Evolutionary conservation across 2,329 filamentous ascomycete genomes (phyloP), one percentile per base, ranked within the genome.

Genomic region (Coleophoma eucalyptorum): DNA sequence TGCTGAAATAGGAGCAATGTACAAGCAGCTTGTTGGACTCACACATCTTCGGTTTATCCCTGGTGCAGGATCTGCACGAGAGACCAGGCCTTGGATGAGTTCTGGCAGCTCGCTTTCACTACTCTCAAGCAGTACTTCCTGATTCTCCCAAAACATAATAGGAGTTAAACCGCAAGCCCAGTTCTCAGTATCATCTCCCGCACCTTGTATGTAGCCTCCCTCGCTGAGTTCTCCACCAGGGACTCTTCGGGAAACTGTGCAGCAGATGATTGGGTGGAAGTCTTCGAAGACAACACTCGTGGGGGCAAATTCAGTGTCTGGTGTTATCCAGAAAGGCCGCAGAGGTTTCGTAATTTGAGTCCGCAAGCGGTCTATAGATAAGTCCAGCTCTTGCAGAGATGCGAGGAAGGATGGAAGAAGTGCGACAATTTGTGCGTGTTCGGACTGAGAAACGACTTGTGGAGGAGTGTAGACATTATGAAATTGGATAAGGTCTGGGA

Each of bases 151-250:
- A 69, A 96, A 99, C 0, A 93, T 56, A 0, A 73, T 66, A 0
- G 93, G 83, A 0, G 89, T 94, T 15, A 97, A 78, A 0, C 90
- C 90, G 48, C 80, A 73, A 1, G 91, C 87, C 94, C 94, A 99
- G 59, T 89, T 90, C 73, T 99, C 94, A 12, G 88, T 90, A 66
- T 99, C 94, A 67, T 99, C 94, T 2, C 88, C 94, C 1, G 93
- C 93, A 46, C 94, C 94, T 69, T 97, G 94, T 52, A 99, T 87
- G 64, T 99, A 99, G 5, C 84, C 85, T 3, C 79, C 81, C 63
- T 87, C 84, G 26, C 81, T 81, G 58, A 81, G 75, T 65, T 93
- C 89, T 3, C 80, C 83, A 12, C 84, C 87, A 2, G 72, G 71
- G 1, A 91, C 84, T 15, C 87, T 78, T 32, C 84, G 79, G 1